Conservation (phyloP, 208 protist genomes). For the Acanthamoeba sp. region DNA sequence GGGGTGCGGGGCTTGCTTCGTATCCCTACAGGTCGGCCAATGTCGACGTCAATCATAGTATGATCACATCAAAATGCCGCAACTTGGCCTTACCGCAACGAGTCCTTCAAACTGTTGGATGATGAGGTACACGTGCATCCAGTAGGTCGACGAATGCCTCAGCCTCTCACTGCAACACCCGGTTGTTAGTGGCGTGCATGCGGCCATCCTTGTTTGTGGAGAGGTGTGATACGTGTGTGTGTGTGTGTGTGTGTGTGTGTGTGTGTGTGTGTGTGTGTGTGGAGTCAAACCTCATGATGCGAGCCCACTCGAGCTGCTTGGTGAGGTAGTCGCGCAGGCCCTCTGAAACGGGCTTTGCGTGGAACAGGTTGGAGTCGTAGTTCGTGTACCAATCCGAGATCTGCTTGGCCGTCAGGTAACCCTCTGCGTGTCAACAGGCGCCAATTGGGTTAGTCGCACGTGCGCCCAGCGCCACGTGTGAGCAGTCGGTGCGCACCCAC, state of each 20-base stretch:
- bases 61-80: background rate
- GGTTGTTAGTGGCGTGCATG: background rate
- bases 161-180: background rate
- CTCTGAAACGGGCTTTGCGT: background rate
- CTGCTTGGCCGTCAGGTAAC: slow-evolving; percentile 13
- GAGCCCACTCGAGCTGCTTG: background rate
- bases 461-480: background rate
- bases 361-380: slow-evolving; percentile 13
- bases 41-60: background rate
- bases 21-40: background rate
- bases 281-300: background rate
- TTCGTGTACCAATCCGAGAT: slow-evolving; percentile 28
- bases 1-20: background rate
- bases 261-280: too few species aligned
- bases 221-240: too few species aligned
- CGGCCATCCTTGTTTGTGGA: too few species aligned
- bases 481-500: slow-evolving; percentile 17
- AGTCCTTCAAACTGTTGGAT: background rate
- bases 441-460: background rate
- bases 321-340: slow-evolving; percentile 25
- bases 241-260: too few species aligned
- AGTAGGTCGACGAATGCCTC: background rate
- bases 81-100: background rate
- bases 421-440: background rate
- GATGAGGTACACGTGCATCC: background rate